Evolutionary conservation across 2,329 filamentous ascomycete genomes (phyloP), one percentile per base, ranked within the genome.

Genomic region (Pseudocercospora fijiensis): DNA sequence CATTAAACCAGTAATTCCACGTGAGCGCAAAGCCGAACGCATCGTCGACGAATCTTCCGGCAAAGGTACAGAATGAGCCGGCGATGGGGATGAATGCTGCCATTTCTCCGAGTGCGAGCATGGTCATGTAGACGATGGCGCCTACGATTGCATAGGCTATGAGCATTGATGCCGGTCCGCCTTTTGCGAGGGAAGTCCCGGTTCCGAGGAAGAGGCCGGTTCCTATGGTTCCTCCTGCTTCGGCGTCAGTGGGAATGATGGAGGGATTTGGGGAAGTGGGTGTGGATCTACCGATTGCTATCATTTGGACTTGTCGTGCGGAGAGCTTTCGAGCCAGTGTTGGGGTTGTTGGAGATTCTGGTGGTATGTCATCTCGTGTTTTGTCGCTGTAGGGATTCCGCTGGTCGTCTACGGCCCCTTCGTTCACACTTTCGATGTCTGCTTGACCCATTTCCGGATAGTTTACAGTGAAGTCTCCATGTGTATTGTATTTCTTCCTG

Each of bases 31-130:
- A 95, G 57, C 90, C 91, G 27, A 94, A 84, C 61, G 90, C 89
- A 57, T 90, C 90, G 28, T 64, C 90, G 72, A 87, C 89, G 79
- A 92, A 94, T 55, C 91, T 37, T 30, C 65, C 62, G n/a, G 84
- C 82, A 76, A 83, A 85, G 2, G 82, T 83, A 71, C 82, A 84
- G 66, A 95, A 95, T 68, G 90, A 90, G 73, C 88, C 86, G 52
- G 86, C 85, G 70, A 92, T 82, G 57, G 91, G 91, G 30, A 94
- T 78, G 88, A 90, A 95, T 58, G 90, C 85, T 9, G 90, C 89
- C 90, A 95, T 94, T 78, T 94, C 90, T 67, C 90, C 90, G 3
- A 95, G 84, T 60, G 86, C 88, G 63, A 87, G 87, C 90, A 94
- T 92, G 68, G 93, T 90, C 56, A 91, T 79, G 77, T 88, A 95